Percentiles rank a stretch among this genome's conserved stretches.
These are phyloP conservation scores for Syzygium grande DNA, from an alignment of 345 rosid species.

Conservation along the genomic window DNA sequence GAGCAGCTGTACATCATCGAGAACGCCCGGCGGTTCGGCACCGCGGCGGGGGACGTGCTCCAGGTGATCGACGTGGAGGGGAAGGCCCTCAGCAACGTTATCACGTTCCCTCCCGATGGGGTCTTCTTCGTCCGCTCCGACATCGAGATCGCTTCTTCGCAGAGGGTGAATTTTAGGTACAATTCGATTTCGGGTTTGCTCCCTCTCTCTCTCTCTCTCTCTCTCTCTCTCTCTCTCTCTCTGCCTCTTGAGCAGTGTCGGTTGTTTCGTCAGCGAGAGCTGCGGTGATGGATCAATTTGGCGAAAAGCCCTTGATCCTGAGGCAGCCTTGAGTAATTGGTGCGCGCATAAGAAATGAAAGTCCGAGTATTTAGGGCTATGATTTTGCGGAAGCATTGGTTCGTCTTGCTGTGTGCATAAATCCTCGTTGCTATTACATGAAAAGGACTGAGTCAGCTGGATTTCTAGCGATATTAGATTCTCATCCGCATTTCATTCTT, in stretches of 20 bases:
- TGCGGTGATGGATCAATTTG: background rate
- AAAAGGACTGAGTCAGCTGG: background rate
- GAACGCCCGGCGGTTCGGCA: constrained; percentile 70
- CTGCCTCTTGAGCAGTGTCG: background rate
- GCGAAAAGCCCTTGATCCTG: background rate
- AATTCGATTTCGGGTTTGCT: background rate
- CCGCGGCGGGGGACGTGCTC: constrained; percentile 69
- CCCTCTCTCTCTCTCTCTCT: background rate
- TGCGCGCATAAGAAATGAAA: background rate
- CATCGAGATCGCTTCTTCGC: constrained; percentile 61
- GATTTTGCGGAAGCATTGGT: background rate
- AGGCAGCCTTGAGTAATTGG: background rate
- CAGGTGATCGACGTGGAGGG: constrained; percentile 81
- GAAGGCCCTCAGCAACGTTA: constrained; percentile 58
- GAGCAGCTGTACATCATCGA: constrained; percentile 88
- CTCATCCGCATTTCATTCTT: background rate
- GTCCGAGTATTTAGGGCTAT: background rate
- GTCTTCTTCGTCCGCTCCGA: constrained; percentile 80
- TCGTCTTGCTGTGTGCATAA: background rate
- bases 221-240: background rate
- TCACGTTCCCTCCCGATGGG: constrained; percentile 88
- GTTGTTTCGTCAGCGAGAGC: background rate
- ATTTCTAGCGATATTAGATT: background rate
- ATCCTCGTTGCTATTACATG: background rate
- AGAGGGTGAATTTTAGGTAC: constrained; percentile 80